phyloP scores from a whole-genome alignment of 768 basidiomycete genomes.

The Psilocybe tampanensis region DNA sequence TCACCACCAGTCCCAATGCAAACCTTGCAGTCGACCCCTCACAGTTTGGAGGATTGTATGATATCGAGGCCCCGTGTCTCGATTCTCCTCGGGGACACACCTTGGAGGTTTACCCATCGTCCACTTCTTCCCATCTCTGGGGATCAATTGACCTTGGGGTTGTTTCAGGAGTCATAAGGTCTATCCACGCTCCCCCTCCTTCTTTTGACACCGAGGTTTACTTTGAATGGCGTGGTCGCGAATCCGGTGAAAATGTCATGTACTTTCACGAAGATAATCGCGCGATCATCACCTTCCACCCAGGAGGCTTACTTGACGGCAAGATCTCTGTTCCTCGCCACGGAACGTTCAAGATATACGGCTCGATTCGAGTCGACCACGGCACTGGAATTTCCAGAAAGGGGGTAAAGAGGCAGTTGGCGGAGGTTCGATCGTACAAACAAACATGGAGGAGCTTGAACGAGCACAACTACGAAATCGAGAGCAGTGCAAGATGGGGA shows the following conservation, averaged over 20 bases:
- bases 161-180: conserved; percentile 25
- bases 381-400: not conserved
- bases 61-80: conserved; percentile 23
- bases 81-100: conserved; percentile 18
- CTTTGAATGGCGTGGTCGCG: conserved; percentile 26
- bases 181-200: conserved; percentile 11
- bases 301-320: conserved; percentile 21
- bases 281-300: conserved; percentile 23
- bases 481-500: not conserved
- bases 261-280: conserved; percentile 17
- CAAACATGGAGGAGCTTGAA: not conserved
- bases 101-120: conserved; percentile 26
- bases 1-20: too few species aligned
- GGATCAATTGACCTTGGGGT: conserved; percentile 27
- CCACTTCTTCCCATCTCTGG: conserved; percentile 26
- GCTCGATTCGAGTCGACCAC: conserved; percentile 5
- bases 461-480: not conserved
- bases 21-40: not conserved
- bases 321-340: conserved; percentile 14
- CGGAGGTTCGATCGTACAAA: not conserved
- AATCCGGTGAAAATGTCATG: conserved; percentile 19
- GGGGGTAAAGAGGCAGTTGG: not conserved
- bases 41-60: conserved; percentile 10
- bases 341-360: conserved; percentile 22
- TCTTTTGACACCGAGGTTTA: conserved; percentile 8